Base-by-base conservation (phyloP, 208 protist genomes). In the Phytomonas francai region DNA sequence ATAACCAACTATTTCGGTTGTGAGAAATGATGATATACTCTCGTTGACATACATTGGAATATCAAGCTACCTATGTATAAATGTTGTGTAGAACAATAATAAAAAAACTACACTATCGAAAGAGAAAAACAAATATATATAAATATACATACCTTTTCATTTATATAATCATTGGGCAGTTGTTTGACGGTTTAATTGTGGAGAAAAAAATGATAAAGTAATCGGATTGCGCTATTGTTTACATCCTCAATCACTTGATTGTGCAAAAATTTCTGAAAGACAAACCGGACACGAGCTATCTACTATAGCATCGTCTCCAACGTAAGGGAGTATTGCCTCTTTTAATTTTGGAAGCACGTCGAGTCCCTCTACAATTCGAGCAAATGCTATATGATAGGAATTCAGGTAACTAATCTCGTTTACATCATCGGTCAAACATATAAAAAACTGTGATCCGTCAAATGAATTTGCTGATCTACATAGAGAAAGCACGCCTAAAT, bases 391-490 rank as follows among this genome's bases (percentile, higher is more conserved):
- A 57, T 95, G 80, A 12, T 83, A 84, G 57, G 77, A 79, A 65
- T 89, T 83, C 30, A 95, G 59, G 67, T 88, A 81, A n/a, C 84
- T 84, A 39, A 90, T 57, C 63, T 92, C 87, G 0, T 45, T 63
- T 19, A 69, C 49, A 67, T 93, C 81, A 51, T 72, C 74, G 2
- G 87, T 93, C 36, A 95, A 63, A 70, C 86, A 92, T 34, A 95
- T 80, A 69, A 95, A 93, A 77, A 95, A 93, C 56, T 84, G 74
- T 0, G 80, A 85, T 3, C 79, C 79, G 59, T 95, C 89, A 71
- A 89, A 86, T 22, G 49, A 54, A 39, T 29, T 68, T 9, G 76
- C 73, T 32, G 76, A 84, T 11, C 87, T 73, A 73, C 89, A 93
- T 25, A 93, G 61, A 1, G 87, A 92, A 59, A 93, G 30, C 32